Conservation (phyloP, 2,329 filamentous ascomycete species). For the Beauveria medogensis region DNA sequence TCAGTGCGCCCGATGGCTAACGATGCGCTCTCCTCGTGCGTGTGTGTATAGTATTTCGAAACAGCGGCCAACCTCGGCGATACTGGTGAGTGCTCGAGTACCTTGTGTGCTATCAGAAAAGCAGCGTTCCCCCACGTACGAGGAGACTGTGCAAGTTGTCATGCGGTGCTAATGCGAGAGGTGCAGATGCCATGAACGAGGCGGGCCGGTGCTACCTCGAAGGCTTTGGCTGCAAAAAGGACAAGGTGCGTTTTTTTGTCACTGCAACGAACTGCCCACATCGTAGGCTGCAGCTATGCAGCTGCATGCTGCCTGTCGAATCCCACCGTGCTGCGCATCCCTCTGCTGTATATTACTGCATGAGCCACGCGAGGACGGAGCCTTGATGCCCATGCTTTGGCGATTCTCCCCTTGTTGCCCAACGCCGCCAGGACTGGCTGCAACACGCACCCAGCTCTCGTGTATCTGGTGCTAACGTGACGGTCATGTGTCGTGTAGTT, state of each 20-base stretch:
- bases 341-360: neutral
- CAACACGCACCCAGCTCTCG: neutral
- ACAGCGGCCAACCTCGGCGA: conserved; percentile 95
- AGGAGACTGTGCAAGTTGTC: neutral
- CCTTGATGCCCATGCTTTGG: neutral
- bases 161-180: neutral
- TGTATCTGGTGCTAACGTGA: neutral
- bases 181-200: conserved; percentile 89
- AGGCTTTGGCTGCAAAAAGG: conserved; percentile 95
- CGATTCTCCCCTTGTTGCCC: neutral
- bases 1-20: too few species aligned
- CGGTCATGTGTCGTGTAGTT: conserved; percentile 42
- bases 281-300: neutral
- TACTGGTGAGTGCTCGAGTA: conserved; percentile 45
- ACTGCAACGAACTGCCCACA: neutral
- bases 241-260: conserved; percentile 71
- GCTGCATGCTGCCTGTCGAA: too few species aligned
- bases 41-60: conserved; percentile 71
- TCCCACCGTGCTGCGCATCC: too few species aligned
- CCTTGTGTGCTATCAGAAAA: too few species aligned
- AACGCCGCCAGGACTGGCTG: neutral
- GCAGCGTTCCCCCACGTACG: neutral
- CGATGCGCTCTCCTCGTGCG: neutral
- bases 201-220: conserved; percentile 92
- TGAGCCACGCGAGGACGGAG: neutral